Conservation (phyloP, 768 basidiomycete genomes). For the Boletus rubropictus region DNA sequence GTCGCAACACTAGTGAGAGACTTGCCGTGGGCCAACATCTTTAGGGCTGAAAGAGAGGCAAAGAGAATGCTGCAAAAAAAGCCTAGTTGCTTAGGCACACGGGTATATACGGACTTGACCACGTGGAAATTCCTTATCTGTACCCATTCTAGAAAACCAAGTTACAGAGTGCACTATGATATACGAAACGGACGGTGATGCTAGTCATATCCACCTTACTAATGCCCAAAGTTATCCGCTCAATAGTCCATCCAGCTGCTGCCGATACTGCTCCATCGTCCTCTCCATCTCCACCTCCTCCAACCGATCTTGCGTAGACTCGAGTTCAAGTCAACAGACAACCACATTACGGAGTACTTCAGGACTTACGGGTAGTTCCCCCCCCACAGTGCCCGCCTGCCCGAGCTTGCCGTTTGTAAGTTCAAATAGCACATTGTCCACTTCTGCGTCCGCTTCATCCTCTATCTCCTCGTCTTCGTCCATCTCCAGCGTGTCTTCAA, state of each 20-base stretch:
- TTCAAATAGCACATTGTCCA: slow-evolving; percentile 93
- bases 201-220: neutral
- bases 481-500: slow-evolving; percentile 86
- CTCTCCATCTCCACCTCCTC: slow-evolving; percentile 82
- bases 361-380: slow-evolving; percentile 66
- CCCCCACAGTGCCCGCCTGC: slow-evolving; percentile 66
- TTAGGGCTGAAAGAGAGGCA: slow-evolving; percentile 15
- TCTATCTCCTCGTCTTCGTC: slow-evolving; percentile 94
- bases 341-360: neutral
- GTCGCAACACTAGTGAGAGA: slow-evolving; percentile 52
- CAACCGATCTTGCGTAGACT: slow-evolving; percentile 56
- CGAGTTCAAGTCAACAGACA: slow-evolving; percentile 8
- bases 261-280: slow-evolving; percentile 86
- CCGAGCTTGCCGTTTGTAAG: slow-evolving; percentile 96
- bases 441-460: slow-evolving; percentile 95
- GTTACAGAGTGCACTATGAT: slow-evolving; percentile 1
- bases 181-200: slow-evolving; percentile 2
- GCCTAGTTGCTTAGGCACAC: slow-evolving; percentile 2
- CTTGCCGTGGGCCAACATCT: slow-evolving; percentile 54
- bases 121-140: slow-evolving; percentile 13
- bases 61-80: slow-evolving; percentile 15
- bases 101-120: slow-evolving; percentile 23
- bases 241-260: slow-evolving; percentile 82
- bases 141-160: slow-evolving; percentile 7
- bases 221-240: slow-evolving; percentile 35